These are phyloP conservation scores for Podospora bellae-mahoneyi DNA, from an alignment of 495 filamentous ascomycete species.

Conservation along the genomic window DNA sequence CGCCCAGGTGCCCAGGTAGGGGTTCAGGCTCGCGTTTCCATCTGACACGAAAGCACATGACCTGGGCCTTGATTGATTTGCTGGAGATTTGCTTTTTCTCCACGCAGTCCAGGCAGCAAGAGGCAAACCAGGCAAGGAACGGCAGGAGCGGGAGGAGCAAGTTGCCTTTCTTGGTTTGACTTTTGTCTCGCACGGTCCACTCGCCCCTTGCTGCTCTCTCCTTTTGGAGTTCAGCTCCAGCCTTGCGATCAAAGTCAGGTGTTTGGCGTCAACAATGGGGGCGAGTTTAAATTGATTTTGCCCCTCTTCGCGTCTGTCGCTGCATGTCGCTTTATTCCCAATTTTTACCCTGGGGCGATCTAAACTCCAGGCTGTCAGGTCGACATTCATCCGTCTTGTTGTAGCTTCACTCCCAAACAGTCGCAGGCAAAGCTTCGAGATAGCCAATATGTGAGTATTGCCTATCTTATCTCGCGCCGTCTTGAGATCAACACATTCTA, in stretches of 20 bases:
- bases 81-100: conserved; percentile 10
- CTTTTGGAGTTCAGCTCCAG: neutral
- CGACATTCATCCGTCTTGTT: neutral
- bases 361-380: neutral
- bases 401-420: neutral
- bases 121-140: conserved; percentile 21
- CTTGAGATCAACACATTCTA: conserved; percentile 1
- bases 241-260: conserved; percentile 23
- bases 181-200: conserved; percentile 7
- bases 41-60: conserved; percentile 31
- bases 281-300: conserved; percentile 26
- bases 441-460: neutral
- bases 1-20: neutral
- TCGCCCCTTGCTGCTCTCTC: neutral
- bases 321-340: conserved; percentile 11
- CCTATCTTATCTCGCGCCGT: neutral
- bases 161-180: neutral
- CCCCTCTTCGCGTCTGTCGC: conserved; percentile 31
- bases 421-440: neutral
- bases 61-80: conserved; percentile 15
- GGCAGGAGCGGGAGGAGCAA: neutral
- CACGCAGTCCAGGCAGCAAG: neutral
- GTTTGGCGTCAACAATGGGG: conserved; percentile 26
- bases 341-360: neutral
- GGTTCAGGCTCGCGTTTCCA: conserved; percentile 20